Evolutionary conservation across 2,329 filamentous ascomycete genomes (phyloP).

Genomic region (Sarocladium kiliense): DNA sequence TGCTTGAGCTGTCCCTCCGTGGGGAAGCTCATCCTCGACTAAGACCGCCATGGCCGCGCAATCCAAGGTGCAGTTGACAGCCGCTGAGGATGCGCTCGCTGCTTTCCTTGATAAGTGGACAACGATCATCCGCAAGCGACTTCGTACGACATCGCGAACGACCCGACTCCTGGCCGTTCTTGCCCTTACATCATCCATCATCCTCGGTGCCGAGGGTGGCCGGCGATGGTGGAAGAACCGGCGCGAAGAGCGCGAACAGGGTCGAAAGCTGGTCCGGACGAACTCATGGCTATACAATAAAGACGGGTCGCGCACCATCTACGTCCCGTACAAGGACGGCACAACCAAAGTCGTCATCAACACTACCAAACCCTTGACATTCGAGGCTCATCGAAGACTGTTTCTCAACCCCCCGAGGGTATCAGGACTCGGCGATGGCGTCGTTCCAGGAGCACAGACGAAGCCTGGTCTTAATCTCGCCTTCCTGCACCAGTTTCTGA

Average conservation of each 20-base stretch:
- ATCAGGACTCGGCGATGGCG: conserved; percentile 67
- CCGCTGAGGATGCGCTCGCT: conserved; percentile 62
- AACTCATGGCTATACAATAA: conserved; percentile 94
- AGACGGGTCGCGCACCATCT: conserved; percentile 91
- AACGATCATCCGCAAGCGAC: conserved; percentile 42
- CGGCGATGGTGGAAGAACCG: conserved; percentile 70
- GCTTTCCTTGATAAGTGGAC: conserved; percentile 58
- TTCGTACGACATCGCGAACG: conserved; percentile 62
- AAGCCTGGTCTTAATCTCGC: conserved; percentile 94
- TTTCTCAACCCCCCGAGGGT: conserved; percentile 89
- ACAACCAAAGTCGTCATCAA: conserved; percentile 90
- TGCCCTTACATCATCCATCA: conserved; percentile 69
- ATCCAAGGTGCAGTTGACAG: conserved; percentile 69
- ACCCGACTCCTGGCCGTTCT: conserved; percentile 73
- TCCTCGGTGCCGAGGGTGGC: conserved; percentile 73
- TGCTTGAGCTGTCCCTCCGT: conserved; percentile 4
- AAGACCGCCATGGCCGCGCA: conserved; percentile 67
- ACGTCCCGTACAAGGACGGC: conserved; percentile 83
- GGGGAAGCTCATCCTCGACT: conserved; percentile 1
- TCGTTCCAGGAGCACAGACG: conserved; percentile 80
- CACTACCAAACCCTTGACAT: conserved; percentile 86
- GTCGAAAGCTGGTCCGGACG: conserved; percentile 73
- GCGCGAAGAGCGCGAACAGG: conserved; percentile 75
- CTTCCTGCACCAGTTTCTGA: conserved; percentile 94
- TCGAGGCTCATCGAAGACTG: conserved; percentile 89